Evolutionary conservation across 164 flowering plant species (phyloP).

Genomic region (Aristolochia californica): DNA sequence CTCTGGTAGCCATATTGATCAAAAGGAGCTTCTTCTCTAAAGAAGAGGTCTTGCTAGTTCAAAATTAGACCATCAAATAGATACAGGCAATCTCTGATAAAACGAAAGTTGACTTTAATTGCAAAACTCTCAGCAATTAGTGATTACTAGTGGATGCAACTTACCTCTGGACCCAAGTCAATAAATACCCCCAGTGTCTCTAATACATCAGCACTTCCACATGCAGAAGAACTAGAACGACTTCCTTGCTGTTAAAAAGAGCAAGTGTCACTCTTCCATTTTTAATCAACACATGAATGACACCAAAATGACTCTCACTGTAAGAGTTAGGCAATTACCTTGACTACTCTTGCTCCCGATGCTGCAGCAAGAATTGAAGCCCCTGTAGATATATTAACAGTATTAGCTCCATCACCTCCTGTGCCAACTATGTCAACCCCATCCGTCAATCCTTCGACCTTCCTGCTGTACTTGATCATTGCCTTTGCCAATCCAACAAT

Average conservation of each 20-base stretch:
- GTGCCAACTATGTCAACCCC: conserved; percentile 95
- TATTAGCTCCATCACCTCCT: conserved; percentile 98
- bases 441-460: conserved; percentile 64
- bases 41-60: no score
- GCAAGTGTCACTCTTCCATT: not conserved
- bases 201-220: conserved; percentile 96
- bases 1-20: no score
- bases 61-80: no score
- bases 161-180: conserved; percentile 79
- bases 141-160: conserved; percentile 6
- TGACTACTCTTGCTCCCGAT: conserved; percentile 91
- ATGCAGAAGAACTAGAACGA: conserved; percentile 90
- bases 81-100: no score
- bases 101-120: no score
- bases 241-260: conserved; percentile 72
- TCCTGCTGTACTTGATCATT: conserved; percentile 56
- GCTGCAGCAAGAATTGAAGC: conserved; percentile 92
- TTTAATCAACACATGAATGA: not conserved
- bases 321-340: conserved; percentile 30
- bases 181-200: conserved; percentile 69
- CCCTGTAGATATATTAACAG: conserved; percentile 91
- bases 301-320: not conserved
- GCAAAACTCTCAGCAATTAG: no score
- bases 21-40: no score
- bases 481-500: conserved; percentile 87